Conservation (phyloP, 2,329 filamentous ascomycete species). For the Fusarium chlamydosporum region DNA sequence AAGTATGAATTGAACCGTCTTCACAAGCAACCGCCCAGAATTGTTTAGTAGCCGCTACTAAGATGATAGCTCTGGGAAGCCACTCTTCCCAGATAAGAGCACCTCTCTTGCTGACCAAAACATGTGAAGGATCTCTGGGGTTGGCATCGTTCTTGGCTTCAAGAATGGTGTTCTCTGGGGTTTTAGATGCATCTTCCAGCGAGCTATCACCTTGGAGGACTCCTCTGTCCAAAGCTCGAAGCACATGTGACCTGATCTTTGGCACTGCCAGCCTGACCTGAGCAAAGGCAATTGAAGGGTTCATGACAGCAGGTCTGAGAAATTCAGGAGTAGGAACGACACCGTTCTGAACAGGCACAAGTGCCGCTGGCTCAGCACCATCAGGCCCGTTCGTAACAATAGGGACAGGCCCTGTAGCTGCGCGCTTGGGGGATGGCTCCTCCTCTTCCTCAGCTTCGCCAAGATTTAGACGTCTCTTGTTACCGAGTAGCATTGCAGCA, state of each 20-base stretch:
- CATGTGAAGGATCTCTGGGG: conserved; percentile 84
- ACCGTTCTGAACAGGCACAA: conserved; percentile 71
- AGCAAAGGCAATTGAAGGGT: conserved; percentile 83
- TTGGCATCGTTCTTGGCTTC: conserved; percentile 88
- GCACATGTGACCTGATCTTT: conserved; percentile 84
- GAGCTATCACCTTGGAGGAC: conserved; percentile 67
- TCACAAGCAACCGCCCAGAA: conserved; percentile 96
- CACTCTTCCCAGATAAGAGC: conserved; percentile 94
- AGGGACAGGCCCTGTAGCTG: conserved; percentile 76
- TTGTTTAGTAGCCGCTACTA: conserved; percentile 89
- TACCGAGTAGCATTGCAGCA: conserved; percentile 87
- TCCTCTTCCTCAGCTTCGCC: conserved; percentile 84
- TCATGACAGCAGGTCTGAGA: conserved; percentile 88
- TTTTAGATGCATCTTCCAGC: conserved; percentile 72
- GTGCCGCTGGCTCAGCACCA: conserved; percentile 81
- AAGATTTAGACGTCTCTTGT: conserved; percentile 86
- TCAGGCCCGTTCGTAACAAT: conserved; percentile 83
- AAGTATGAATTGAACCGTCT: conserved; percentile 89
- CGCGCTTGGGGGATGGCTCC: conserved; percentile 65
- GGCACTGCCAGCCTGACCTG: conserved; percentile 90
- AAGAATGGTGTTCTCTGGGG: conserved; percentile 80
- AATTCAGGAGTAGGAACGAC: conserved; percentile 82
- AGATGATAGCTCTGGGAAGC: conserved; percentile 85
- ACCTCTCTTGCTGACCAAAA: conserved; percentile 85
- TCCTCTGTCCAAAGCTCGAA: conserved; percentile 82